These are phyloP conservation scores for Solanum piurae DNA, from an alignment of 257 asterid species.

Conservation along the genomic window DNA sequence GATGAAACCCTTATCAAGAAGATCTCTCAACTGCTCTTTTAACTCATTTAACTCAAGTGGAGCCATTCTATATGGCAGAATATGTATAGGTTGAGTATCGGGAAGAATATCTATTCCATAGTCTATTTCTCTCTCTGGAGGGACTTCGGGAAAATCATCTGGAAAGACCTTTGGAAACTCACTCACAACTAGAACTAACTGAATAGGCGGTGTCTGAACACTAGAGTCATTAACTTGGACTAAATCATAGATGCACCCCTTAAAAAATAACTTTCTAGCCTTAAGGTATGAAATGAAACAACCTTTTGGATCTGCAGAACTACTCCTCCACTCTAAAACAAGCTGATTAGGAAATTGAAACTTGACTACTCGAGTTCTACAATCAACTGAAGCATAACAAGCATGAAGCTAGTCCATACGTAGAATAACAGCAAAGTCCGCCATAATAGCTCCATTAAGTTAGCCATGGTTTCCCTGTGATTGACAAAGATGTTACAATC, in stretches of 20 bases:
- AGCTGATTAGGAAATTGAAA: too few species aligned
- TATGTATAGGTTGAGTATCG: too few species aligned
- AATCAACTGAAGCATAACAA: too few species aligned
- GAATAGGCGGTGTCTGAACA: not conserved
- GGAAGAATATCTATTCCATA: too few species aligned
- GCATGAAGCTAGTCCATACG: too few species aligned
- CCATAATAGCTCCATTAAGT: too few species aligned
- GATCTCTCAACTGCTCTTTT: not conserved
- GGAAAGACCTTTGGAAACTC: not conserved
- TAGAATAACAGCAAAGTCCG: too few species aligned
- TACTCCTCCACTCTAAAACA: not conserved
- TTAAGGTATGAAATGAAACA: not conserved
- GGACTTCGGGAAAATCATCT: not conserved
- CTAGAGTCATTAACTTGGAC: not conserved
- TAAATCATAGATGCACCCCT: too few species aligned
- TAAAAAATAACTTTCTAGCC: not conserved
- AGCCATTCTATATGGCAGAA: not conserved
- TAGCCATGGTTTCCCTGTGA: too few species aligned
- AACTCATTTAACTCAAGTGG: too few species aligned
- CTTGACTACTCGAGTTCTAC: not conserved
- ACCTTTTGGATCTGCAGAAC: not conserved
- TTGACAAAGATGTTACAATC: too few species aligned
- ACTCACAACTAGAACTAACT: not conserved
- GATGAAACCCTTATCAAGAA: too few species aligned
- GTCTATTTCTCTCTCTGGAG: not conserved